Evolutionary conservation across 2,329 filamentous ascomycete genomes (phyloP), one percentile per base, ranked within the genome.

Genomic region (Xylariaceae sp.): DNA sequence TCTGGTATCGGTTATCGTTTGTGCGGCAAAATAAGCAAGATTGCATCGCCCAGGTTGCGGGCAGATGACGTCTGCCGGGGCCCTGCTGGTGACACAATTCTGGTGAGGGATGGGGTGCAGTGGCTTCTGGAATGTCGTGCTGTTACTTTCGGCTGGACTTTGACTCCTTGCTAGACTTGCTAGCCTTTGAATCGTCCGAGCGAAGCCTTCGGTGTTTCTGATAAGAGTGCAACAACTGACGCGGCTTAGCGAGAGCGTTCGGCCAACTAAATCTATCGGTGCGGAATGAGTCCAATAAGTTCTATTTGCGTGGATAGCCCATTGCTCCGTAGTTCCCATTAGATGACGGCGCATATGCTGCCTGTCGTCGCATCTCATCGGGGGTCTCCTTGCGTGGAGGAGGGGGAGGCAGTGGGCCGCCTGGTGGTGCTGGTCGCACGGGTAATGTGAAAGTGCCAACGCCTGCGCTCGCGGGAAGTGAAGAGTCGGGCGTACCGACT

Each of bases 391-490:
- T 83, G 60, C 78, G 76, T 36, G 78, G 77, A 36, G 79, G 82
- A n/a, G 83, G 78, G 17, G 85, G 78, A 45, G 82, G 83, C 31
- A 86, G 73, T 9, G 80, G 75, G 11, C 80, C 81, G 9, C 75
- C 79, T 3, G 79, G 78, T 38, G 84, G 82, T 31, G 79, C 84
- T 42, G 81, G 77, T 43, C 87, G 81, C 52, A 88, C 79, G 1
- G 87, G 85, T 45, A 90, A 73, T 34, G 78, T 80, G 50, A 87
- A 86, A 2, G 80, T 82, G 14, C 74, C 68, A 47, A 71, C 71
- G 54, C 71, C 76, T 41, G 74, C 73, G 59, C 75, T 78, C 48
- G 72, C 65, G 48, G 69, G 51, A 59, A 65, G 61, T 60, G 59
- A 69, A 50, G 58, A 62, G 59, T 62, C 66, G 10, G 68, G 62